These are phyloP conservation scores for Termitomyces sp. DNA, from an alignment of 768 basidiomycete species.

Conservation along the genomic window DNA sequence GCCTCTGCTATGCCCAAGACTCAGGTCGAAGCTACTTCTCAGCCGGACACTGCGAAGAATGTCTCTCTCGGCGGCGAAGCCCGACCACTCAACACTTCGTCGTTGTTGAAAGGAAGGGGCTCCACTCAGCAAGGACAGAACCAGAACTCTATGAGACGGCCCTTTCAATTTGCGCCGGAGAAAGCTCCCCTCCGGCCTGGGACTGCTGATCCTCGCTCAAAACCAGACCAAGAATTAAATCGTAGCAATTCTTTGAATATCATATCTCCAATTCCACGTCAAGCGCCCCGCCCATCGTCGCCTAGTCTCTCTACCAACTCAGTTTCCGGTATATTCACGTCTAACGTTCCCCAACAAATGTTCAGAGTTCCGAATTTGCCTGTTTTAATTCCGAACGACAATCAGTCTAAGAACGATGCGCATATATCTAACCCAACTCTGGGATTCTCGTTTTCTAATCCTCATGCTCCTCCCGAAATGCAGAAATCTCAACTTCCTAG, in stretches of 20 bases:
- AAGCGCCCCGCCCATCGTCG: slow-evolving; percentile 12
- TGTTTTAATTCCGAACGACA: not conserved
- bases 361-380: slow-evolving; percentile 12
- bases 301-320: slow-evolving; percentile 15
- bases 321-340: slow-evolving; percentile 13
- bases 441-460: slow-evolving; percentile 13
- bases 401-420: slow-evolving; percentile 11
- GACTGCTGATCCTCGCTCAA: slow-evolving; percentile 24
- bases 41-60: not conserved
- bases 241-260: slow-evolving; percentile 12
- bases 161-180: slow-evolving; percentile 1
- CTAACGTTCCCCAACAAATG: slow-evolving; percentile 15
- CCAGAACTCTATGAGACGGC: slow-evolving; percentile 2
- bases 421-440: slow-evolving; percentile 16
- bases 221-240: not conserved
- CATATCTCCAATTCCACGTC: slow-evolving; percentile 23
- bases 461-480: not conserved
- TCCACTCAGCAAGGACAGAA: not conserved
- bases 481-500: slow-evolving; percentile 12
- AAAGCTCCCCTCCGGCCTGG: slow-evolving; percentile 18
- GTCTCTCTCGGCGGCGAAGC: not conserved
- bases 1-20: not conserved
- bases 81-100: slow-evolving; percentile 13
- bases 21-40: not conserved
- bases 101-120: slow-evolving; percentile 10